Conservation (phyloP, 2,329 filamentous ascomycete species). For the Passalora sequoiae region DNA sequence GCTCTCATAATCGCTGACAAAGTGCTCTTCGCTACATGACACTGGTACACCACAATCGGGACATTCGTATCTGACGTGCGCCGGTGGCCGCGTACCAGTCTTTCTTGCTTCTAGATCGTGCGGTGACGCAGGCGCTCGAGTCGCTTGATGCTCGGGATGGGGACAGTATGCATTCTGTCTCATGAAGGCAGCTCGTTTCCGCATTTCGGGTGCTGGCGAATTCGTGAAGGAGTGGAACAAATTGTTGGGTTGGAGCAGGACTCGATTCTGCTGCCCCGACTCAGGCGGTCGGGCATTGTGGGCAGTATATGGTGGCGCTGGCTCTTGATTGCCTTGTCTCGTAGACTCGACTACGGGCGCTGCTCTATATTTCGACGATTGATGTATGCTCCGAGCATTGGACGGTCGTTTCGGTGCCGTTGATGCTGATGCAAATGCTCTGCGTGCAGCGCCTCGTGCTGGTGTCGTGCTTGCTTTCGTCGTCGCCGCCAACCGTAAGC, state of each 20-base stretch:
- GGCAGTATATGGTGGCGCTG: slow-evolving; percentile 7
- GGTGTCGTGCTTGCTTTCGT: slow-evolving; percentile 9
- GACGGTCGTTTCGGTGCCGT: slow-evolving; percentile 18
- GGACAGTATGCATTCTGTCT: slow-evolving; percentile 90
- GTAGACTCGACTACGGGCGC: slow-evolving; percentile 16
- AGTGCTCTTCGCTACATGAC: slow-evolving; percentile 91
- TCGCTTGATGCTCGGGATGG: slow-evolving; percentile 78
- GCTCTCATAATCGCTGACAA: slow-evolving; percentile 90
- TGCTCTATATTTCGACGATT: slow-evolving; percentile 20
- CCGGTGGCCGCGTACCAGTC: slow-evolving; percentile 59
- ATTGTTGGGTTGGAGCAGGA: slow-evolving; percentile 64
- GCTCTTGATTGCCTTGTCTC: slow-evolving; percentile 5
- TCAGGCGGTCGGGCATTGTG: slow-evolving; percentile 13
- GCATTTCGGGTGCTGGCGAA: slow-evolving; percentile 83
- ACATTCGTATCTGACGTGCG: slow-evolving; percentile 88
- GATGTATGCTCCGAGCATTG: slow-evolving; percentile 21
- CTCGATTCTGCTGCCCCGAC: slow-evolving; percentile 29
- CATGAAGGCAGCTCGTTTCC: slow-evolving; percentile 82
- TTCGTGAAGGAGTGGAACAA: slow-evolving; percentile 89
- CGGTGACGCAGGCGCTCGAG: slow-evolving; percentile 61
- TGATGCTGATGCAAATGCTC: slow-evolving; percentile 22
- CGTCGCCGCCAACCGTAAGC: slow-evolving; percentile 20
- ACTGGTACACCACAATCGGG: slow-evolving; percentile 92
- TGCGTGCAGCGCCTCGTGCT: slow-evolving; percentile 9
- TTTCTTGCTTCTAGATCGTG: slow-evolving; percentile 60